These are phyloP conservation scores for Bertia moriformis DNA, from an alignment of 2,329 filamentous ascomycete genomes.

Conservation along the genomic window DNA sequence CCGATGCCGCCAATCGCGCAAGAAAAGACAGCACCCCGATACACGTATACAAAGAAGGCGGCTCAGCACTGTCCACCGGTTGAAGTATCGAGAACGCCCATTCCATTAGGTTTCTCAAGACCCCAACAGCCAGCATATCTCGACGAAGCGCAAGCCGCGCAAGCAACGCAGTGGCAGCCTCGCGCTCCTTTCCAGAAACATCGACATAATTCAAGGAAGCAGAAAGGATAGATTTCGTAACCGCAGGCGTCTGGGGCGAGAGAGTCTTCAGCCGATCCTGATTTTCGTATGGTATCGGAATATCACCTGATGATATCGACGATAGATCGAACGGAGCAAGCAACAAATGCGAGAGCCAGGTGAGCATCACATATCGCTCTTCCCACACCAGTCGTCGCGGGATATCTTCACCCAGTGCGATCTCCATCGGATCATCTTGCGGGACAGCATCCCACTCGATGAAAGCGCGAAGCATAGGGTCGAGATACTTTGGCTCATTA, in stretches of 20 bases:
- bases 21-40: conserved; percentile 71
- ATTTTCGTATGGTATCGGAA: conserved; percentile 10
- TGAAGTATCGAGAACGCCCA: conserved; percentile 56
- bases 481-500: conserved; percentile 75
- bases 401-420: conserved; percentile 6
- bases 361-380: conserved; percentile 70
- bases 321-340: conserved; percentile 81
- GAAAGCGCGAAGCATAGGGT: conserved; percentile 62
- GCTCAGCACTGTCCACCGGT: conserved; percentile 19
- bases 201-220: conserved; percentile 59
- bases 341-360: conserved; percentile 75
- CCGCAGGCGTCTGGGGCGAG: conserved; percentile 47
- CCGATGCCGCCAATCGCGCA: conserved; percentile 54
- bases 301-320: conserved; percentile 58
- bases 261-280: conserved; percentile 33
- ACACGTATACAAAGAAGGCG: conserved; percentile 51
- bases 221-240: conserved; percentile 57
- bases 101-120: conserved; percentile 52
- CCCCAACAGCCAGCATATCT: conserved; percentile 70
- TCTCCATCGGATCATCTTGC: conserved; percentile 5
- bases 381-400: conserved; percentile 55
- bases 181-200: conserved; percentile 71
- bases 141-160: conserved; percentile 68
- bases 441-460: conserved; percentile 35
- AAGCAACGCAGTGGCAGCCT: conserved; percentile 71